Base-by-base conservation (phyloP, 768 basidiomycete genomes). In the Lactarius sp. region DNA sequence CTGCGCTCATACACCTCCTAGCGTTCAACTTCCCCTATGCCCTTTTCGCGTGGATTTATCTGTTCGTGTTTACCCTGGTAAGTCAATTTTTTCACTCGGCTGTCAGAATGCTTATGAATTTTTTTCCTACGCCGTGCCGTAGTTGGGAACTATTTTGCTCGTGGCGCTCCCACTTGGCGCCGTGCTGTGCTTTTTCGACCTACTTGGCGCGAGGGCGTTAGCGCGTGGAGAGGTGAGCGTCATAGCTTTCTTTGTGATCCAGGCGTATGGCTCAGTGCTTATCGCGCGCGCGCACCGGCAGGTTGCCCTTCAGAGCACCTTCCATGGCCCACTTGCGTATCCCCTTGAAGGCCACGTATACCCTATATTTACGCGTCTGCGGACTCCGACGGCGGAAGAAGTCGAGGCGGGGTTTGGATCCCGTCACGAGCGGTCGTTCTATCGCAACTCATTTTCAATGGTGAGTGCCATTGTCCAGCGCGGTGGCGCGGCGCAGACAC, bases 401-500 rank as follows among this genome's bases (percentile, higher is more conserved):
- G 66, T 80, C 42, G 86, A 88, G 72, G 69, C 72, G 16, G 84
- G 83, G 47, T 61, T 66, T 22, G 66, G 63, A 37, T 34, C 59
- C 52, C 66, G 66, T 46, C 76, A 77, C 61, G 88, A 92, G 73
- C 75, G 76, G 0, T 89, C 88, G 6, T 92, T 92, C 76, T 90
- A 92, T 75, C 87, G 83, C 70, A 92, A 91, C 65, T 75, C 87
- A 2, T 91, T 90, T 69, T 81, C 87, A 6, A 90, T 92, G 90
- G 89, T 88, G 64, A 41, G 84, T 41, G 6, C 60, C 56, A 31
- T 37, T 39, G 18, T 54, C 54, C 57, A 59, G 51, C 63, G 37
- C 52, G 27, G 27, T 27, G 27, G 27, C 58, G 20, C 14, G 56
- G 57, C 56, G 16, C 49, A 13, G 22, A 42, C 61, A 57, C 56